These are phyloP conservation scores for Ostreobium quekettii DNA, from an alignment of 139 green algal genomes.

Conservation along the genomic window DNA sequence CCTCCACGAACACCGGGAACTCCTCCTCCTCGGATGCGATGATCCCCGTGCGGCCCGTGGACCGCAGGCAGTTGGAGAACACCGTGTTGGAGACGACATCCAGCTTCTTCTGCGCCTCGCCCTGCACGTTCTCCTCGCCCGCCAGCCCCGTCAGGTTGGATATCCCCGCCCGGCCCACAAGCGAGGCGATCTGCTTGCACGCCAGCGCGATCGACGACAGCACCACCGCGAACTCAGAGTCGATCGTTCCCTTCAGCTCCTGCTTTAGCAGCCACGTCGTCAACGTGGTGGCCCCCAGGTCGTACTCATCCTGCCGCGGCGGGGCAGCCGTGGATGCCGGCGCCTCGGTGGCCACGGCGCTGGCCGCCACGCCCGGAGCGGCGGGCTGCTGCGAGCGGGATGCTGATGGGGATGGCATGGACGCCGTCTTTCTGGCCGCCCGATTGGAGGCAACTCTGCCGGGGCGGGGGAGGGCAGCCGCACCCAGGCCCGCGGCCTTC, in stretches of 20 bases:
- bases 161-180: conserved; percentile 87
- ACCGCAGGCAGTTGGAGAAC: conserved; percentile 83
- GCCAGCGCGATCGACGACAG: conserved; percentile 85
- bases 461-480: neutral
- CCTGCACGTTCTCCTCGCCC: conserved; percentile 63
- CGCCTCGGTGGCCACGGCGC: conserved; percentile 9
- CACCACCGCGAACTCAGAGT: conserved; percentile 86
- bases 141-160: conserved; percentile 84
- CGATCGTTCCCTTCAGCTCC: conserved; percentile 69
- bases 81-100: conserved; percentile 98
- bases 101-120: conserved; percentile 99
- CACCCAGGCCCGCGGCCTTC: neutral
- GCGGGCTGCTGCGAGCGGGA: neutral
- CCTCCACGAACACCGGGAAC: conserved; percentile 84
- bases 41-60: conserved; percentile 68
- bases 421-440: too few species aligned
- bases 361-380: neutral
- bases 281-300: conserved; percentile 66
- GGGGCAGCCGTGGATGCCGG: neutral
- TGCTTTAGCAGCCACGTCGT: conserved; percentile 83
- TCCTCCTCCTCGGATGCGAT: conserved; percentile 98
- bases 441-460: too few species aligned
- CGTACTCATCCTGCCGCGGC: conserved; percentile 36
- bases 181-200: conserved; percentile 96
- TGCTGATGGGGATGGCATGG: neutral